phyloP scores from a whole-genome alignment of 345 rosid genomes.

The Cardamine resedifolia region DNA sequence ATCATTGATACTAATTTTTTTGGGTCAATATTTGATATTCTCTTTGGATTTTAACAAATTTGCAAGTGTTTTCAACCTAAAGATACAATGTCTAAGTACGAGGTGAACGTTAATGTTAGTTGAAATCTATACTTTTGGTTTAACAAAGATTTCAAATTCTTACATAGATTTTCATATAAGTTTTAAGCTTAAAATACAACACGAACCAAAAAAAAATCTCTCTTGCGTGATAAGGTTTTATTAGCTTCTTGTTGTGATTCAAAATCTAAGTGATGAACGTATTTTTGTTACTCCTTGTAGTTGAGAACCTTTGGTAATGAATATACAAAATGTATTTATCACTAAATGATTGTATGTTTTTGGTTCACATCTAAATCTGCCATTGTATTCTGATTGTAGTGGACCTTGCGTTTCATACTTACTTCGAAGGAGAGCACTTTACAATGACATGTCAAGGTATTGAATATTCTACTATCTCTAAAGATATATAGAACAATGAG shows the following conservation, averaged over 20 bases:
- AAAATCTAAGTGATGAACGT: not conserved
- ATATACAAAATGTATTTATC: not conserved
- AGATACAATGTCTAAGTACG: not conserved
- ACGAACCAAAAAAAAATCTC: not conserved
- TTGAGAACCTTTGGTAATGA: not conserved
- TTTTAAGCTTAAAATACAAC: not conserved
- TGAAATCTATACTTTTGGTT: not conserved
- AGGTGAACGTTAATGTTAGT: not conserved
- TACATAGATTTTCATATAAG: not conserved
- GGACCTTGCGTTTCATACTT: conserved; percentile 67
- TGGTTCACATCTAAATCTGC: conserved; percentile 13
- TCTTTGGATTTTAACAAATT: not conserved
- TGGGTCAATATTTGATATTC: not conserved
- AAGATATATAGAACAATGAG: not conserved
- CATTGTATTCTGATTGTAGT: conserved; percentile 35
- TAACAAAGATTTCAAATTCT: not conserved
- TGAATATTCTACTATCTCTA: not conserved
- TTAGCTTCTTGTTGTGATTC: not conserved
- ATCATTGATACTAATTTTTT: not conserved
- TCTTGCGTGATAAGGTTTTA: not conserved
- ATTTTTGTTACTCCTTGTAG: not conserved
- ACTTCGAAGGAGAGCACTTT: conserved; percentile 69
- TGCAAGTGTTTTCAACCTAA: not conserved
- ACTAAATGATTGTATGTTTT: conserved; percentile 5
- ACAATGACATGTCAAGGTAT: conserved; percentile 85